These are phyloP conservation scores for Penicillium sp. DNA, from an alignment of 2,329 filamentous ascomycete species.

Conservation along the genomic window DNA sequence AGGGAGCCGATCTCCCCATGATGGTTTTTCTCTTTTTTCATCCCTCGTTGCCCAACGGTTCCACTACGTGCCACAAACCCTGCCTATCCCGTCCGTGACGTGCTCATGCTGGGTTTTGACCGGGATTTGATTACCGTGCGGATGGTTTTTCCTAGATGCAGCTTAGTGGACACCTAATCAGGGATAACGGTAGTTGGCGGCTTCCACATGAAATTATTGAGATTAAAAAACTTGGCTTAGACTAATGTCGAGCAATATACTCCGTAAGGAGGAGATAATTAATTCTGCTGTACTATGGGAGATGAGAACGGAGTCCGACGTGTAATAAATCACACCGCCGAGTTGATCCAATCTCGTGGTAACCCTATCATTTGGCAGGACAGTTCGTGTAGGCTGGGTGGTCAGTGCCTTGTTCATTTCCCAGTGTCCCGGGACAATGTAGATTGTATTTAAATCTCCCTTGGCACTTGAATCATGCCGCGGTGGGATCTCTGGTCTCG, in stretches of 20 bases:
- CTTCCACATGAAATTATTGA: neutral
- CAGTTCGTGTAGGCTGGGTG: conserved; percentile 3
- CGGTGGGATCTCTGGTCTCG: conserved; percentile 1
- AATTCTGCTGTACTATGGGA: too few species aligned
- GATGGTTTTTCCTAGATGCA: neutral
- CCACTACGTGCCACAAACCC: conserved; percentile 2
- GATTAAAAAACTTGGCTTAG: neutral
- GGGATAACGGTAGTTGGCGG: neutral
- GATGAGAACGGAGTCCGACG: neutral
- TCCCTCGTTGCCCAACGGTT: conserved; percentile 20
- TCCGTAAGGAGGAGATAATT: neutral
- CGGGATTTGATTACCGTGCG: neutral
- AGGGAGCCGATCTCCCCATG: conserved; percentile 11
- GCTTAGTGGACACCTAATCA: neutral
- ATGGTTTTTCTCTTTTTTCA: neutral
- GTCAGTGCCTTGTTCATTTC: neutral
- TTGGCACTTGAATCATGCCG: too few species aligned
- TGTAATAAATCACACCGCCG: neutral
- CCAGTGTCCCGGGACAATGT: neutral
- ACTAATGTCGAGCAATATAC: neutral
- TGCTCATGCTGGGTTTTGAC: neutral
- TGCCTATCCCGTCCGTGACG: neutral
- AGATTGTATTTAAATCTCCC: neutral
- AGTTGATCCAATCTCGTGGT: neutral
- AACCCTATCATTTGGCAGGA: conserved; percentile 1